phyloP scores from a whole-genome alignment of 495 filamentous ascomycete genomes.

The Tuber aestivum region DNA sequence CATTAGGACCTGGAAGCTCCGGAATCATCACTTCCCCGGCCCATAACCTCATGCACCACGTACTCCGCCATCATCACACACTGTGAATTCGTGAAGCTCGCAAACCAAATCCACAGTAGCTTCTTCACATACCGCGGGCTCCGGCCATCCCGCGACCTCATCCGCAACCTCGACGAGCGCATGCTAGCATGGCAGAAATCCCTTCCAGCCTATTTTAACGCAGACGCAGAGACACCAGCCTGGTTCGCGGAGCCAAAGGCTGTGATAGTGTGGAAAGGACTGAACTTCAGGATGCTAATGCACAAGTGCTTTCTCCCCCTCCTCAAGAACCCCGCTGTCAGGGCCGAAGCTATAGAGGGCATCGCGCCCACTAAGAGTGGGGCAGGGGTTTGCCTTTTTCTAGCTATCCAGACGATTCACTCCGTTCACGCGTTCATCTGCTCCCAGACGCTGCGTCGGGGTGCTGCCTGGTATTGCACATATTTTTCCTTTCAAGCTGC shows the following conservation, averaged over 20 bases:
- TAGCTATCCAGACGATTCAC: conserved; percentile 39
- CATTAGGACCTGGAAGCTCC: conserved; percentile 20
- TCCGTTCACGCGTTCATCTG: conserved; percentile 38
- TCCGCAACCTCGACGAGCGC: conserved; percentile 36
- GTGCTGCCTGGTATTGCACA: conserved; percentile 42
- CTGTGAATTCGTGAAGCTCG: conserved; percentile 34
- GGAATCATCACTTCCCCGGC: conserved; percentile 23
- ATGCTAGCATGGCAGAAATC: conserved; percentile 33
- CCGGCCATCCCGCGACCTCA: conserved; percentile 32
- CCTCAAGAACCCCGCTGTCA: conserved; percentile 17
- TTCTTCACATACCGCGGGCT: conserved; percentile 32
- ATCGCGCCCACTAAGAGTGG: background rate
- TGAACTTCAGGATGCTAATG: conserved; percentile 44
- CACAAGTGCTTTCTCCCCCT: conserved; percentile 36
- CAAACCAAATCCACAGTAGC: conserved; percentile 42
- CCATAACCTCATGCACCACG: conserved; percentile 33
- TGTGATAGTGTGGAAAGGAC: conserved; percentile 41
- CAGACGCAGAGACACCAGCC: conserved; percentile 12
- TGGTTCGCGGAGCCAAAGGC: conserved; percentile 41
- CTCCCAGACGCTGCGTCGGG: conserved; percentile 24
- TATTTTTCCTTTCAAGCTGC: conserved; percentile 46
- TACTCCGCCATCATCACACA: conserved; percentile 45
- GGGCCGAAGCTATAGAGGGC: conserved; percentile 1
- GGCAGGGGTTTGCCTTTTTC: conserved; percentile 32
- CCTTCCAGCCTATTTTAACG: conserved; percentile 34